Evolutionary conservation across 2,329 filamentous ascomycete genomes (phyloP).

Genomic region (Fusarium sp.): DNA sequence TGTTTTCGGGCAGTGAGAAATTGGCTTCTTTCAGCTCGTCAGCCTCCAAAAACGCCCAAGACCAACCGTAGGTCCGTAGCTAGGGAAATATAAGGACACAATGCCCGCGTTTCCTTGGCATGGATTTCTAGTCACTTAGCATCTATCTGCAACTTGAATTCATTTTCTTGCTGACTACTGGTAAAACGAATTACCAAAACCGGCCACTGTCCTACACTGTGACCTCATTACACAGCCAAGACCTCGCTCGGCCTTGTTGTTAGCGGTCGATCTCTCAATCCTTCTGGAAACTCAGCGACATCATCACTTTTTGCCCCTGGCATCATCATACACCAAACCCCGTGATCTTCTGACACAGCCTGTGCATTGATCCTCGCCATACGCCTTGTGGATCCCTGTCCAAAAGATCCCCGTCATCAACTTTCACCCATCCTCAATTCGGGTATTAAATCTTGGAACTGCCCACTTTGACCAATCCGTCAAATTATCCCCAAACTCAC

Average conservation of each 20-base stretch:
- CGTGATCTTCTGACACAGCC: conserved; percentile 14
- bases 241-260: conserved; percentile 15
- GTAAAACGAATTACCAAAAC: conserved; percentile 11
- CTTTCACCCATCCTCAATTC: conserved; percentile 7
- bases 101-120: background rate
- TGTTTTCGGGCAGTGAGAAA: conserved; percentile 5
- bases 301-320: conserved; percentile 21
- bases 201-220: conserved; percentile 7
- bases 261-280: conserved; percentile 29
- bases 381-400: conserved; percentile 27
- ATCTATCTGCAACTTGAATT: no score
- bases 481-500: conserved; percentile 10
- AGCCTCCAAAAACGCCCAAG: conserved; percentile 11
- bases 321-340: conserved; percentile 15
- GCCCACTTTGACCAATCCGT: conserved; percentile 25
- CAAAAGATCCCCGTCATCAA: conserved; percentile 30
- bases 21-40: conserved; percentile 23
- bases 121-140: background rate
- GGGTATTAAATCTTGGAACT: conserved; percentile 36
- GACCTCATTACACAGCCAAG: conserved; percentile 31
- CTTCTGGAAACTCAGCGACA: conserved; percentile 23
- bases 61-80: background rate
- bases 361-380: background rate
- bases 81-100: conserved; percentile 8
- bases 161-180: background rate